Percentiles rank a stretch among this genome's conserved stretches.
phyloP scores from a whole-genome alignment of 192 early-diverging fungal species.

The Geranomyces variabilis region DNA sequence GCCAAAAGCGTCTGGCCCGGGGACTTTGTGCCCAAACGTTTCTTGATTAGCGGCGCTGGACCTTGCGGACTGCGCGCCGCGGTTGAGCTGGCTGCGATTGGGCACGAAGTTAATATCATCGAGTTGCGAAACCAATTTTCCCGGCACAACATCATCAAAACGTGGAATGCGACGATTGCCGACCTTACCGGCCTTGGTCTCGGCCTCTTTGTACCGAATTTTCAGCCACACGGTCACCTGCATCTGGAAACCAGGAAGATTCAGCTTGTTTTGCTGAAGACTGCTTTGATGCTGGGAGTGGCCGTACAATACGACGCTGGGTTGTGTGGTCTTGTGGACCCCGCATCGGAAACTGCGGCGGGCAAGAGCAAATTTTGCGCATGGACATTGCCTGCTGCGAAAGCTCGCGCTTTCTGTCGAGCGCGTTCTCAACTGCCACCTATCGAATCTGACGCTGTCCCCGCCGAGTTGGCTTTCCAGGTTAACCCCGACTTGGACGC shows the following conservation, averaged over 20 bases:
- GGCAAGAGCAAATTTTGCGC: neutral
- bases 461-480: conserved; percentile 39
- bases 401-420: conserved; percentile 5
- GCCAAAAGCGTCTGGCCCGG: neutral
- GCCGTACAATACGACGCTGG: conserved; percentile 31
- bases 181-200: conserved; percentile 43
- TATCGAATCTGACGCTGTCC: neutral
- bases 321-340: conserved; percentile 47
- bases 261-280: conserved; percentile 45
- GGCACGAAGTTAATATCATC: conserved; percentile 34
- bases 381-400: conserved; percentile 11
- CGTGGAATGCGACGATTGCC: conserved; percentile 38
- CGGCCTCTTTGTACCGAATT: conserved; percentile 31
- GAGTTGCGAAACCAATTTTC: conserved; percentile 46
- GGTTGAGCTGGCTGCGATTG: conserved; percentile 34
- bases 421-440: neutral
- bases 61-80: conserved; percentile 52
- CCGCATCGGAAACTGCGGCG: neutral
- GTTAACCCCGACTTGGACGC: conserved; percentile 29
- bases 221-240: conserved; percentile 34
- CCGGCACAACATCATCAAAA: conserved; percentile 51
- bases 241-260: conserved; percentile 45
- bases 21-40: neutral
- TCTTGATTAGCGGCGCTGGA: conserved; percentile 48
- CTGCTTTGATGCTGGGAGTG: conserved; percentile 40